Percentiles rank a stretch among this genome's conserved stretches.
Evolutionary conservation across 2,329 filamentous ascomycete genomes (phyloP).

Genomic region (Pyricularia sp.): DNA sequence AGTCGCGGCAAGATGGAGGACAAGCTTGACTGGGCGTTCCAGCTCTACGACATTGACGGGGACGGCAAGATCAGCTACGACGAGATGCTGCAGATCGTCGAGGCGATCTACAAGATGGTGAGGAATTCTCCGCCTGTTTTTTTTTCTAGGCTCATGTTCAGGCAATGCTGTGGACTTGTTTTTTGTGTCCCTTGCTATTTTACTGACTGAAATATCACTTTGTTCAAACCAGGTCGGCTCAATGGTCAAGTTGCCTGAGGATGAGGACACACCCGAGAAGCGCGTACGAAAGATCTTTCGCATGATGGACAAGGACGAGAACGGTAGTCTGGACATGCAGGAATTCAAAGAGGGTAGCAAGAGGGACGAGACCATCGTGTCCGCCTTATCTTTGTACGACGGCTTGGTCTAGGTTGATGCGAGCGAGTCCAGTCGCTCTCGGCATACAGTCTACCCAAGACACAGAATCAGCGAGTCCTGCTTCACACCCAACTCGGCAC

Average conservation of each 20-base stretch:
- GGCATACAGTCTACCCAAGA: background rate
- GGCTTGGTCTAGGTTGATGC: constrained; percentile 62
- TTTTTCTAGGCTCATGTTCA: too few relatives aligned
- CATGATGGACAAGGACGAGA: constrained; percentile 99
- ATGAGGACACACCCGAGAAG: constrained; percentile 98
- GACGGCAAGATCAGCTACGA: constrained; percentile 99
- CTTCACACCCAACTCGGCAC: background rate
- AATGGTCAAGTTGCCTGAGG: constrained; percentile 97
- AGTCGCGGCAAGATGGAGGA: constrained; percentile 98
- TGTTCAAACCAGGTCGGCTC: constrained; percentile 65
- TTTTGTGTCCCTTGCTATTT: too few relatives aligned
- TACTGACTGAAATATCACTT: background rate
- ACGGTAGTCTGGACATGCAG: constrained; percentile 90
- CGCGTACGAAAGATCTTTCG: constrained; percentile 95
- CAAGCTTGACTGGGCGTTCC: constrained; percentile 98
- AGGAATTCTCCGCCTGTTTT: background rate
- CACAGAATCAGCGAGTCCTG: background rate
- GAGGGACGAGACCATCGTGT: constrained; percentile 97
- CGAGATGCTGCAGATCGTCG: constrained; percentile 97
- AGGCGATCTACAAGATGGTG: constrained; percentile 99
- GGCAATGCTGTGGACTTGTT: background rate
- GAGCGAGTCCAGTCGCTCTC: background rate
- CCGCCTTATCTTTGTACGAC: constrained; percentile 90
- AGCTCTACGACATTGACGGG: constrained; percentile 97
- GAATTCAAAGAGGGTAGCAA: constrained; percentile 99